Evolutionary conservation across 345 rosid species (phyloP).

Genomic region (Lumnitzera littorea): DNA sequence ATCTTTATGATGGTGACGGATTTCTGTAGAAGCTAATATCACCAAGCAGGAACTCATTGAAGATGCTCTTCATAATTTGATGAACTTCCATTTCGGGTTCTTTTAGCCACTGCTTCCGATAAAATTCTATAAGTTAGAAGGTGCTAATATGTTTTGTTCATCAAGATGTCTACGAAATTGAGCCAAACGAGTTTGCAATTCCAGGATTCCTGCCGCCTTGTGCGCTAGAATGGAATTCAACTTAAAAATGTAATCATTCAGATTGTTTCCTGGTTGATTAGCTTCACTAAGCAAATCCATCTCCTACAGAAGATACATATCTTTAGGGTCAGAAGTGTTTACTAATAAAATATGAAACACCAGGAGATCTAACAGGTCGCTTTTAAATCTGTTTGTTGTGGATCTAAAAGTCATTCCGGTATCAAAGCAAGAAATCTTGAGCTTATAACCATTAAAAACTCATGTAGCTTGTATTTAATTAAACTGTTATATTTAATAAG

Average conservation of each 20-base stretch:
- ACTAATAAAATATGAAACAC: neutral
- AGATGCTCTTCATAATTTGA: no score
- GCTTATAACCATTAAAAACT: no score
- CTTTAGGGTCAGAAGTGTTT: neutral
- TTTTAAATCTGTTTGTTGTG: no score
- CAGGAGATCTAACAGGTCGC: neutral
- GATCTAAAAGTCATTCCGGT: no score
- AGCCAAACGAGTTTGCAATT: conserved; percentile 40
- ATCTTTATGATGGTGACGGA: no score
- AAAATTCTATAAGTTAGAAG: conserved; percentile 5
- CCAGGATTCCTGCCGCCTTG: conserved; percentile 52
- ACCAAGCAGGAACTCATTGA: no score
- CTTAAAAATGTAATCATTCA: conserved; percentile 42
- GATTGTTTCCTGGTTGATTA: conserved; percentile 55
- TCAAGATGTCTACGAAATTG: conserved; percentile 44
- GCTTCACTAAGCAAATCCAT: conserved; percentile 53
- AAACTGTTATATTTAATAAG: no score
- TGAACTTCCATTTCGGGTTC: no score
- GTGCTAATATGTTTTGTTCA: conserved; percentile 37
- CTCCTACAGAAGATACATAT: conserved; percentile 29
- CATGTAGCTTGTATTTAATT: no score
- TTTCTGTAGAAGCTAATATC: no score
- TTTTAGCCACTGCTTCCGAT: no score
- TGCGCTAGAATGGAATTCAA: conserved; percentile 44
- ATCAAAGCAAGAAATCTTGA: no score